Percentiles rank a stretch among this genome's conserved stretches.
phyloP scores from a whole-genome alignment of 352 stramenopile genomes.

The Phytophthora ohioensis region DNA sequence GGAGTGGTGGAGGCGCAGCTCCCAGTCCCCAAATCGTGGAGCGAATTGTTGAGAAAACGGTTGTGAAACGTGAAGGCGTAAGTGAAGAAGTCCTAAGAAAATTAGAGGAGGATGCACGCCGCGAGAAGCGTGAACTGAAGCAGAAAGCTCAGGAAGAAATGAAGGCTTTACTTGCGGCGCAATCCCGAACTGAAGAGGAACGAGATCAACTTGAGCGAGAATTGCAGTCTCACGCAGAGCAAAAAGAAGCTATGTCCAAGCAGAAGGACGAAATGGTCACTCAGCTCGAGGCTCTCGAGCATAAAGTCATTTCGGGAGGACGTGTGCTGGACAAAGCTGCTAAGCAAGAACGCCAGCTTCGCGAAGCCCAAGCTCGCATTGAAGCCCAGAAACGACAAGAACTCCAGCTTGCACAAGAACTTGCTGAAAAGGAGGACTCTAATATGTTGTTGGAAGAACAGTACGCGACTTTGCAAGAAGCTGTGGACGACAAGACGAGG shows the following conservation, averaged over 20 bases:
- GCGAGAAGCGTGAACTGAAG: slow-evolving; percentile 81
- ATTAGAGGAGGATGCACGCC: slow-evolving; percentile 74
- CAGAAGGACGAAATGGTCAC: slow-evolving; percentile 94
- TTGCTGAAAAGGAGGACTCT: slow-evolving; percentile 95
- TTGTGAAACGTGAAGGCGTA: slow-evolving; percentile 79
- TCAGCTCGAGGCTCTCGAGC: slow-evolving; percentile 78
- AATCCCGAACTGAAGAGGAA: slow-evolving; percentile 92
- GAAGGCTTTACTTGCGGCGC: slow-evolving; percentile 84
- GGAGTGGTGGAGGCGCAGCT: slow-evolving; percentile 33
- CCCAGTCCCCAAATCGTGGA: slow-evolving; percentile 59
- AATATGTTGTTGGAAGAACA: slow-evolving; percentile 94
- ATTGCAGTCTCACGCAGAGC: slow-evolving; percentile 86
- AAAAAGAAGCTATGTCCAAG: slow-evolving; percentile 82
- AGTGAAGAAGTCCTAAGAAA: slow-evolving; percentile 84
- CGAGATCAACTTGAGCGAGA: slow-evolving; percentile 84
- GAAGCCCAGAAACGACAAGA: slow-evolving; percentile 86
- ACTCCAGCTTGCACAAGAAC: slow-evolving; percentile 85
- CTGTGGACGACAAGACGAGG: slow-evolving; percentile 95
- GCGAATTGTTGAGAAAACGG: slow-evolving; percentile 77
- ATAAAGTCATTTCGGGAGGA: slow-evolving; percentile 92
- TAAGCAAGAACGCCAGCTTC: slow-evolving; percentile 94
- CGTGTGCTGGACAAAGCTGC: slow-evolving; percentile 95
- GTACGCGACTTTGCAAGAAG: slow-evolving; percentile 89
- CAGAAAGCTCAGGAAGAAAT: slow-evolving; percentile 79
- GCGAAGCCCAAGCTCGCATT: slow-evolving; percentile 91